Base-by-base conservation (phyloP, 176 grass and related monocot genomes). In the Oryza rufipogon region DNA sequence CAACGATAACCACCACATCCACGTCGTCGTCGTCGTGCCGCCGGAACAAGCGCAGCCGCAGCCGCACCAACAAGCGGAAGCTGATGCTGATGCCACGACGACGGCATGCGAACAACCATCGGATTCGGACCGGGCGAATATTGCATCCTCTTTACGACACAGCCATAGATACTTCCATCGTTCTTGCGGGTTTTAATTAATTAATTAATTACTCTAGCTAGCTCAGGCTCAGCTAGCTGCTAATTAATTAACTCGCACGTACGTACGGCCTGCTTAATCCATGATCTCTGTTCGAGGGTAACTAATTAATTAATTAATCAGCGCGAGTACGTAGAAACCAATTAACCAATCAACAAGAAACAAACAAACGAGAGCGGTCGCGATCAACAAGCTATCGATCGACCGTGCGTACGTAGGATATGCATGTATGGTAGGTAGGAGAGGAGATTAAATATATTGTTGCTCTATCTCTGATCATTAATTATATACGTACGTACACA, bases 11-110 rank as follows among this genome's bases (percentile, higher is more conserved):
- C 25, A 49, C 10, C 71, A 56, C 4, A 78, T 93, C 42, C 68
- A 70, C 85, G 70, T 93, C 11, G 36, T 93, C 11, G 36, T 87
- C 12, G 79, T 90, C 4, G 20, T 87, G 20, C 74, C 78, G 14
- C 9, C 6, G 14, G 11, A 6, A 19, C 20, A 19, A 0, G 13
- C 64, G 12, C 47, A 78, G 30, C 2, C 30, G 47, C 44, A 77
- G 30, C 30, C 30, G 47, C 44, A 77, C 33, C 75, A 63, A 38
- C 42, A 22, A 14, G 68, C 34, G 2, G 30, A 32, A 32, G 34
- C 16, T 13, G 68, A 23, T 70, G 22, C 39, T 34, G 6, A 4
- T 54, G 11, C 22, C 13, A 34, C 41, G 11, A 9, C 28, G 33
- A 0, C 41, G 64, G 4, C 16, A 7, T 2, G 16, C 20, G 16